These are phyloP conservation scores for Microbotryomycetes sp. DNA, from an alignment of 1,284 basidiomycete species.

Conservation along the genomic window DNA sequence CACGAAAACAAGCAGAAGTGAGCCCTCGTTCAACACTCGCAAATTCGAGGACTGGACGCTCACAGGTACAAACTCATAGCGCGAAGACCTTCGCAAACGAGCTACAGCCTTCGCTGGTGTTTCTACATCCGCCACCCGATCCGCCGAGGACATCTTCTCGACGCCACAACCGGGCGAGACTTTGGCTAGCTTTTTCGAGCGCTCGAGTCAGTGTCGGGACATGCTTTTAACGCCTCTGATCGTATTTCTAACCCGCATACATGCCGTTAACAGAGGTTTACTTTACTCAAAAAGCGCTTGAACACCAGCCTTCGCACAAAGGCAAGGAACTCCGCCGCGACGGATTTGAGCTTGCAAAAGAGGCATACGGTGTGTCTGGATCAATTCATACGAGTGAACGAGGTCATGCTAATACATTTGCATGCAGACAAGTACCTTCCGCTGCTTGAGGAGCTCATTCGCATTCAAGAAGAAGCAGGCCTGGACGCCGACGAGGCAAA, in stretches of 20 bases:
- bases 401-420: background rate
- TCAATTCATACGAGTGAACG: conserved; percentile 4
- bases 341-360: conserved; percentile 66
- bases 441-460: conserved; percentile 70
- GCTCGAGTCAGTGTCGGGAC: conserved; percentile 54
- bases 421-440: conserved; percentile 63
- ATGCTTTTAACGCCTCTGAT: background rate
- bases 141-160: conserved; percentile 64
- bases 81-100: conserved; percentile 51
- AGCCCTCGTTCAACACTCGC: background rate
- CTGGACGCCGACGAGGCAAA: conserved; percentile 76
- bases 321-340: conserved; percentile 75
- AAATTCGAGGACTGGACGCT: no score
- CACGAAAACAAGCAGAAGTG: conserved; percentile 38
- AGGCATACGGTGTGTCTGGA: conserved; percentile 54
- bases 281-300: conserved; percentile 71
- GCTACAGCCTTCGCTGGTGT: conserved; percentile 70
- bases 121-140: conserved; percentile 52
- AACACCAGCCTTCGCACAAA: conserved; percentile 50
- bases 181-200: conserved; percentile 73
- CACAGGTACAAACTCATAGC: conserved; percentile 6
- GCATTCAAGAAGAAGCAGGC: conserved; percentile 75
- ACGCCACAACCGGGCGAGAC: conserved; percentile 87
- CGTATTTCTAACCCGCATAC: background rate
- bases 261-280: conserved; percentile 54